Percentiles rank a stretch among this genome's conserved stretches.
These are phyloP conservation scores for Akanthomyces muscarius DNA, from an alignment of 2,329 filamentous ascomycete genomes.

Conservation along the genomic window DNA sequence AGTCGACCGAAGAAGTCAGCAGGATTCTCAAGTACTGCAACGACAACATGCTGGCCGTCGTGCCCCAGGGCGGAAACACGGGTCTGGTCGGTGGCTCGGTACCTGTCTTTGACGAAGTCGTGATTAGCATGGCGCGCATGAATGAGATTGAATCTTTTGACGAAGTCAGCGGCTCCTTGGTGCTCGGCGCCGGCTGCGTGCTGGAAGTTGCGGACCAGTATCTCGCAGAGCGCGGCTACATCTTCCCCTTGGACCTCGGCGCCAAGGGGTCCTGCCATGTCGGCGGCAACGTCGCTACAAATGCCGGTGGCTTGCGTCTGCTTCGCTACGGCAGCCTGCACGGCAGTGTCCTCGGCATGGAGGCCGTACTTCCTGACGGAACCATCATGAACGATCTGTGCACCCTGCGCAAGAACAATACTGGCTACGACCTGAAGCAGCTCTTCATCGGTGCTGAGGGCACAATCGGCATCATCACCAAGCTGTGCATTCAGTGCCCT, in stretches of 20 bases:
- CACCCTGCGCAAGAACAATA: slow-evolving; percentile 95
- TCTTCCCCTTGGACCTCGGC: slow-evolving; percentile 95
- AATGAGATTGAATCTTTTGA: slow-evolving; percentile 90
- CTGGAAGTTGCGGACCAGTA: slow-evolving; percentile 85
- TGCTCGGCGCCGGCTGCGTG: slow-evolving; percentile 86
- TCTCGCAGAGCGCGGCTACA: slow-evolving; percentile 75
- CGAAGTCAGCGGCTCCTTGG: slow-evolving; percentile 83
- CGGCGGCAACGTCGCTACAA: slow-evolving; percentile 92
- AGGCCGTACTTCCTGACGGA: slow-evolving; percentile 90
- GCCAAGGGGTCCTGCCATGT: slow-evolving; percentile 97
- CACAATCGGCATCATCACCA: slow-evolving; percentile 91
- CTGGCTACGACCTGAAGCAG: slow-evolving; percentile 95
- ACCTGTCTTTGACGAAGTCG: slow-evolving; percentile 97
- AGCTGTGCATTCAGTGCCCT: slow-evolving; percentile 82
- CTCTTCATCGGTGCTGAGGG: slow-evolving; percentile 95
- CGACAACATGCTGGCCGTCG: slow-evolving; percentile 83
- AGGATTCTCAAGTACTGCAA: slow-evolving; percentile 93
- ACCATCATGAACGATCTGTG: slow-evolving; percentile 87
- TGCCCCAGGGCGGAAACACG: slow-evolving; percentile 95
- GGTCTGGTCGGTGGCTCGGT: slow-evolving; percentile 93
- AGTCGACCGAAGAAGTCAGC: slow-evolving; percentile 82
- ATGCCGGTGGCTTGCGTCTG: slow-evolving; percentile 85
- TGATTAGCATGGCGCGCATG: slow-evolving; percentile 87
- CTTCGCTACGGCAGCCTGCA: slow-evolving; percentile 92
- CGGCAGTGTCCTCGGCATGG: slow-evolving; percentile 85